Evolutionary conservation across 1,284 basidiomycete genomes (phyloP), one percentile per base, ranked within the genome.

Genomic region (Paramarasmius palmivorus): DNA sequence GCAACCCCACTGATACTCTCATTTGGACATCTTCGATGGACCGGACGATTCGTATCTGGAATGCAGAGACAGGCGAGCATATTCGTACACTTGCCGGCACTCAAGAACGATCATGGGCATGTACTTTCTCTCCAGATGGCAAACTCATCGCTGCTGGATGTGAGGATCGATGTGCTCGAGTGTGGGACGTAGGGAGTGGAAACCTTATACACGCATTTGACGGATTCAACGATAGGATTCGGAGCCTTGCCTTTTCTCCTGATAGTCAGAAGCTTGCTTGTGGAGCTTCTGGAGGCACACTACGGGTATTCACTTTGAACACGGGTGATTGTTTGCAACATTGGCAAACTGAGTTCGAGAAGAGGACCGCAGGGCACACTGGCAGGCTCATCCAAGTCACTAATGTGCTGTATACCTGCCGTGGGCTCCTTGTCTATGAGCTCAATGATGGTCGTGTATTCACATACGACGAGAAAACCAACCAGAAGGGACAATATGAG

Each of bases 1-100:
- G 40, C 19, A 59, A 52, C 34, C 52, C 54, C 4, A 25, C 56
- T 45, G 41, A 56, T 36, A 54, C 19, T 14, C 12, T 56, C n/a
- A 41, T 59, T 4, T 54, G 35, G 19, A 59, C 54, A 1, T 47
- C 53, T 1, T 59, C 55, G 4, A 54, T 55, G 55, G 57, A 59
- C 29, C 22, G 36, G 35, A 59, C 53, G 14, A 50, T 57, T 8
- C 57, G 57, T 23, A 25, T 59, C 9, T 59, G 55, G 57, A 48
- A 51, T 40, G 50, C 55, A 29, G 39, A 47, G 1, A 40, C 49
- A 8, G 57, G 53, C 0, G 49, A 59, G 12, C 34, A 29, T 1
- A 15, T 55, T n/a, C 57, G 40, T 15, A 23, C 54, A 15, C 50
- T 57, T 32, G 12, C 37, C 19, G 54, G 47, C n/a, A 44, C 49